Conservation (phyloP, 139 green algal species). For the Cymbomonas tetramitiformis region DNA sequence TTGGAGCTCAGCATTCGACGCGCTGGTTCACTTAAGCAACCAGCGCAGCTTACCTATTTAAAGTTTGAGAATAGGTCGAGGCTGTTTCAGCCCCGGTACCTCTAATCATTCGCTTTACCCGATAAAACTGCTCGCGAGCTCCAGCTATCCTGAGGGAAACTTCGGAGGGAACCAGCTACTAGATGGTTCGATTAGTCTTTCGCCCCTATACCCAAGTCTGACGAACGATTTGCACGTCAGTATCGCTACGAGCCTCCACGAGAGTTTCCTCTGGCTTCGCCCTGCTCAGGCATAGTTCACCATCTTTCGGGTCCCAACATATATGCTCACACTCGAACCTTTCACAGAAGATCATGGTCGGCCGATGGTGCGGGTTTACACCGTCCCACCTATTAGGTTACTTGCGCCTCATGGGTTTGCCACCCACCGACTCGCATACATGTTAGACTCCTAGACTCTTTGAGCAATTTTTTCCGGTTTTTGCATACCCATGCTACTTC, state of each 20-base stretch:
- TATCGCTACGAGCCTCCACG: constrained; percentile 84
- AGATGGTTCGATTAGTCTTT: constrained; percentile 97
- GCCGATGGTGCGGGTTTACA: constrained; percentile 64
- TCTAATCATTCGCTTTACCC: constrained; percentile 88
- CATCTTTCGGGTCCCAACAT: constrained; percentile 83
- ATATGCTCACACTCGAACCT: constrained; percentile 74
- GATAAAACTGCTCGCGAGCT: constrained; percentile 69
- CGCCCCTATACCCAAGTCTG: constrained; percentile 88
- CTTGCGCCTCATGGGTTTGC: constrained; percentile 78
- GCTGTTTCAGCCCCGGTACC: constrained; percentile 62
- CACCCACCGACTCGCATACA: constrained; percentile 75
- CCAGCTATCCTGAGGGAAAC: constrained; percentile 83
- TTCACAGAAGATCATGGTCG: constrained; percentile 75
- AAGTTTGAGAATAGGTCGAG: constrained; percentile 88
- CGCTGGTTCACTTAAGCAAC: constrained; percentile 69
- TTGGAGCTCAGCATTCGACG: constrained; percentile 66
- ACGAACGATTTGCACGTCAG: constrained; percentile 94
- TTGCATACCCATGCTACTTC: no score
- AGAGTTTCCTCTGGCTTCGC: constrained; percentile 85
- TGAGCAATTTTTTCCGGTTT: no score
- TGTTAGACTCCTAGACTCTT: constrained; percentile 92
- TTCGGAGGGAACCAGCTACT: constrained; percentile 90
- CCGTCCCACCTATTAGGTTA: constrained; percentile 66
- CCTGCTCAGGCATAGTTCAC: constrained; percentile 88
- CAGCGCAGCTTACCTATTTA: constrained; percentile 71